Base-by-base conservation (phyloP, 257 asterid species). In the Solanum gandarillasii region DNA sequence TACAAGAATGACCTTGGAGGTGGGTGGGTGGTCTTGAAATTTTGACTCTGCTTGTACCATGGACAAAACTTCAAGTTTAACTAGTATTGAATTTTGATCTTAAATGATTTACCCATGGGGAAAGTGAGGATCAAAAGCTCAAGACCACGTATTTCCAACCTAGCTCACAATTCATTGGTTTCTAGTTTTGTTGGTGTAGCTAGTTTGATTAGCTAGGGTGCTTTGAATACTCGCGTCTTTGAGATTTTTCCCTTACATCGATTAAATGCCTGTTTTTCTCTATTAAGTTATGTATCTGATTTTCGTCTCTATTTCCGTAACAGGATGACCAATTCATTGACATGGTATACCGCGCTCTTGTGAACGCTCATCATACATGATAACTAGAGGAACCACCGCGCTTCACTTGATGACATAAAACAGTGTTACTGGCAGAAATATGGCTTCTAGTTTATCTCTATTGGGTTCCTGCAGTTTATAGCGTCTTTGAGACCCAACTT, bases 281-380 rank as follows among this genome's bases (percentile, higher is more conserved):
- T 52, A 16, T 16, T 52, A 52, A 16, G 62, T 52, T 48, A 81
- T 16, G 29, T 41, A 16, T 46, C 85, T 81, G 85, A 18, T 27
- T 18, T 73, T 27, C 18, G 16, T 31, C 68, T 81, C 7, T 25
- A 41, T 78, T 39, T 46, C 29, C 20, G 0, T 79, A 13, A 83
- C 81, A 96, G 99, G 98, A 96, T 86, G 89, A 94, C 88, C 98
- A 93, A 91, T 96, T 96, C 89, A 91, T 96, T 39, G 98, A 96
- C 93, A 91, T 94, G 95, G 94, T 94, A 55, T 92, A 93, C 89
- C 92, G 92, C 84, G 96, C 99, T 20, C 68, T 96, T 91, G 84
- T 89, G 90, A 94, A 93, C 83, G 93, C 94, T 9, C 95, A 93
- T 86, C 95, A 96, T 67, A 88, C 13, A 70, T 27, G 71, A 41